Percentiles rank a stretch among this genome's conserved stretches.
These are phyloP conservation scores for Simplicillium sp. DNA, from an alignment of 2,329 filamentous ascomycete species.

Conservation along the genomic window DNA sequence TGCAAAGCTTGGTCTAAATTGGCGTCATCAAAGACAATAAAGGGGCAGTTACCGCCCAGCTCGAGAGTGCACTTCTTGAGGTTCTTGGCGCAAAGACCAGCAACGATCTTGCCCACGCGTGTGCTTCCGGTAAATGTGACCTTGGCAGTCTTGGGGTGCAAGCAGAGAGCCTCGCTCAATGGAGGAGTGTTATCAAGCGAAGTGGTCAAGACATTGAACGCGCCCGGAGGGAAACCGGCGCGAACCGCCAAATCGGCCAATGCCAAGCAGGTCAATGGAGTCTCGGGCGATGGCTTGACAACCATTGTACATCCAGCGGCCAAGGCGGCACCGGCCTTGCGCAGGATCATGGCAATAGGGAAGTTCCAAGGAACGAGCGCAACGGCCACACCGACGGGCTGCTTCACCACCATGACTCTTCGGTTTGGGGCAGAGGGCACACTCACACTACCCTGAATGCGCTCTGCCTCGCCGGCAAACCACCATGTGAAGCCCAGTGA, in stretches of 20 bases:
- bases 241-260: conserved; percentile 57
- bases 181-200: conserved; percentile 32
- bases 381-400: conserved; percentile 24
- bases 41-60: conserved; percentile 59
- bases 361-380: conserved; percentile 47
- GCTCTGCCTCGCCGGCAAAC: conserved; percentile 43
- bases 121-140: conserved; percentile 73
- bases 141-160: conserved; percentile 42
- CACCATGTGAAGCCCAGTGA: conserved; percentile 43
- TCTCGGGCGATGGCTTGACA: conserved; percentile 63
- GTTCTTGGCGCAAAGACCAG: conserved; percentile 47
- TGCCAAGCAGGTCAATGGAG: conserved; percentile 62
- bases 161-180: conserved; percentile 35
- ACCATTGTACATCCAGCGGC: conserved; percentile 72
- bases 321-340: conserved; percentile 43
- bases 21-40: conserved; percentile 60
- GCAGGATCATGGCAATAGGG: conserved; percentile 38
- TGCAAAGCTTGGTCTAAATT: conserved; percentile 55
- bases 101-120: conserved; percentile 57
- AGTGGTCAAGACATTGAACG: conserved; percentile 44
- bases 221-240: conserved; percentile 68
- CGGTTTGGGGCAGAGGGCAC: conserved; percentile 51
- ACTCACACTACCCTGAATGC: conserved; percentile 48
- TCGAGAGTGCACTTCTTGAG: conserved; percentile 62
- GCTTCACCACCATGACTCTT: conserved; percentile 60